A percentile compares a stretch with the other conserved stretches of the same genome.
These are phyloP conservation scores for Leavenworthia alabamica DNA, from an alignment of 345 rosid genomes.

Conservation along the genomic window DNA sequence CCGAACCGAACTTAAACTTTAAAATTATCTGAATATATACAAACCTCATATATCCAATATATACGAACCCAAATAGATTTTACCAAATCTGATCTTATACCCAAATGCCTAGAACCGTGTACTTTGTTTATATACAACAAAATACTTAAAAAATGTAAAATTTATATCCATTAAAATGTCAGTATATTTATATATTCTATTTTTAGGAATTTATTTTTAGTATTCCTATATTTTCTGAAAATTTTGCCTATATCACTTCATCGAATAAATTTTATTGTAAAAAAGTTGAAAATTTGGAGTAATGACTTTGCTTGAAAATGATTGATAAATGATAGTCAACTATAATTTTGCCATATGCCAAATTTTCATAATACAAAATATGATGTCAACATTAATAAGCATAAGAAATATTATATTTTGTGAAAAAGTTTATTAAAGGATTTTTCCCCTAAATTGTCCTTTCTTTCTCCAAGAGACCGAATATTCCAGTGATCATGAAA, in stretches of 20 bases:
- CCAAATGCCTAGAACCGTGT: no score
- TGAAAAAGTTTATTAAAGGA: neutral
- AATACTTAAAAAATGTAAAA: neutral
- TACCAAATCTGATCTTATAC: no score
- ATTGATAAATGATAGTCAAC: neutral
- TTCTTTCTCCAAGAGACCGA: neutral
- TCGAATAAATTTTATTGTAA: neutral
- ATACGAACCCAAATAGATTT: no score
- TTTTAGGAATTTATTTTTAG: neutral
- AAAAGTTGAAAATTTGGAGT: neutral
- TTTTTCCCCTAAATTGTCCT: neutral
- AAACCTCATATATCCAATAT: no score
- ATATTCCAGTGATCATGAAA: slow-evolving; percentile 15
- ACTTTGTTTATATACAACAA: neutral
- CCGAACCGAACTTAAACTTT: no score
- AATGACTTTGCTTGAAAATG: neutral
- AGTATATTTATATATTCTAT: neutral
- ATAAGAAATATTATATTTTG: neutral
- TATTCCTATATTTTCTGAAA: neutral
- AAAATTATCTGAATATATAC: no score
- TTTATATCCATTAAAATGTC: neutral
- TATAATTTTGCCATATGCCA: neutral
- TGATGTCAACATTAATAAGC: neutral
- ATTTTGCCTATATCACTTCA: neutral
- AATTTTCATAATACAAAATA: neutral